These are phyloP conservation scores for Trypethelium eluteriae DNA, from an alignment of 495 filamentous ascomycete genomes.

Conservation along the genomic window DNA sequence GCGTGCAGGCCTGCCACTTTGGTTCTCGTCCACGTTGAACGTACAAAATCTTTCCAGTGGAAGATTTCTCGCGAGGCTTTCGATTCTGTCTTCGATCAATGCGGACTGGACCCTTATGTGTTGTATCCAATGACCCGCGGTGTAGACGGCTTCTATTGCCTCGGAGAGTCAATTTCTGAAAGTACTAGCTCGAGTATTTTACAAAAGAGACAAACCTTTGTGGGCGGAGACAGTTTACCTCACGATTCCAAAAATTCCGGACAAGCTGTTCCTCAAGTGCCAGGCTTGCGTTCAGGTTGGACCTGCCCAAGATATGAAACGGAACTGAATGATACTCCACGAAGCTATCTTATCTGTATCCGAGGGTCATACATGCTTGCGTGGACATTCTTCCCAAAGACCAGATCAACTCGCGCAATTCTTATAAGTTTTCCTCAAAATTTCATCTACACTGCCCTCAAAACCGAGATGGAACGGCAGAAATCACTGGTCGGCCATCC, in stretches of 20 bases:
- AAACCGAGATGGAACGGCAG: background rate
- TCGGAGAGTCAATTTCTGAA: background rate
- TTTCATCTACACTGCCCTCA: background rate
- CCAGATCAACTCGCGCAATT: slow-evolving; percentile 6
- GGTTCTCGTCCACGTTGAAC: background rate
- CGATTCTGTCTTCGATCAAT: background rate
- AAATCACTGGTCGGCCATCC: background rate
- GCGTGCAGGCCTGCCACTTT: background rate
- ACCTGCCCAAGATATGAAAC: background rate
- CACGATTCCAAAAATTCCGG: background rate
- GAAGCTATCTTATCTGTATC: slow-evolving; percentile 1
- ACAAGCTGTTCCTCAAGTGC: too few relatives aligned
- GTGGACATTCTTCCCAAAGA: background rate
- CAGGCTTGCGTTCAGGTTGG: background rate
- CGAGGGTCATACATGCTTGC: slow-evolving; percentile 1
- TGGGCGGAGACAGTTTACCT: background rate
- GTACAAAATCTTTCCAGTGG: background rate
- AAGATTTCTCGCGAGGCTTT: background rate
- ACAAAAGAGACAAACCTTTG: background rate
- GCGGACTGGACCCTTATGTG: background rate
- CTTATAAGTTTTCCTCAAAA: background rate
- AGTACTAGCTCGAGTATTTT: background rate
- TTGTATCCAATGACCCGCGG: slow-evolving; percentile 2
- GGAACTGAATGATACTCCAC: background rate
- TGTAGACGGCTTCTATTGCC: background rate